These are phyloP conservation scores for Dipodascus geniculatus DNA, from an alignment of 805 yeast genomes.

Conservation along the genomic window DNA sequence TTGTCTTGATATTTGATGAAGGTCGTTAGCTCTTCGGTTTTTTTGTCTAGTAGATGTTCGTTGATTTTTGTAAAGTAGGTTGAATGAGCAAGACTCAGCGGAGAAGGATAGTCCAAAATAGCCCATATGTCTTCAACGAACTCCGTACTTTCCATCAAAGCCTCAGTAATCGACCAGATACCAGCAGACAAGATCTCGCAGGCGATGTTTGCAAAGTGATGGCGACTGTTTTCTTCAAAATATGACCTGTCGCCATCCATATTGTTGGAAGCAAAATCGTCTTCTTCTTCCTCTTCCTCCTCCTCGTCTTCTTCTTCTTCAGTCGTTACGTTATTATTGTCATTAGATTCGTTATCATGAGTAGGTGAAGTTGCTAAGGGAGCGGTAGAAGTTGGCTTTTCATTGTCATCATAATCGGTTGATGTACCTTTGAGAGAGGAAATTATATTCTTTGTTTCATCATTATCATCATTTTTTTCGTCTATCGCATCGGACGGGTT, in stretches of 20 bases:
- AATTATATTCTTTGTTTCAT: not conserved
- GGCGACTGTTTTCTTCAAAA: slow-evolving; percentile 16
- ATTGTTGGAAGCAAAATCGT: slow-evolving; percentile 14
- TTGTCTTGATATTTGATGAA: slow-evolving; percentile 58
- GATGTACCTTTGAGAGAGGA: not conserved
- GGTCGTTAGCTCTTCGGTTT: slow-evolving; percentile 63
- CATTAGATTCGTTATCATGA: slow-evolving; percentile 9
- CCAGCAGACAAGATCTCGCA: slow-evolving; percentile 87
- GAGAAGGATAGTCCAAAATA: slow-evolving; percentile 54
- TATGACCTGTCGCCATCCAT: slow-evolving; percentile 20
- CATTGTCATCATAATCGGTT: slow-evolving; percentile 5
- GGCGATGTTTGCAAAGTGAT: slow-evolving; percentile 48
- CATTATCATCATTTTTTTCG: slow-evolving; percentile 2
- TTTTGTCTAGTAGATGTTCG: slow-evolving; percentile 81
- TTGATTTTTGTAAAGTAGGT: slow-evolving; percentile 86
- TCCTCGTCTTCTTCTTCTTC: slow-evolving; percentile 13
- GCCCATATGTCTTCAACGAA: slow-evolving; percentile 69
- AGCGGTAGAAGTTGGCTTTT: not conserved
- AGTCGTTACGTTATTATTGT: slow-evolving; percentile 5
- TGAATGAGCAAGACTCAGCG: slow-evolving; percentile 64
- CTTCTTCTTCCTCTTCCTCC: slow-evolving; percentile 15
- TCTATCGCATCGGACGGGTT: not conserved
- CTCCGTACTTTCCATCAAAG: slow-evolving; percentile 64
- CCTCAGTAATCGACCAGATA: slow-evolving; percentile 87
- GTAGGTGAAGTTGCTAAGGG: not conserved